phyloP scores from a whole-genome alignment of 2,329 filamentous ascomycete genomes.

The Drechslerella stenobrocha region DNA sequence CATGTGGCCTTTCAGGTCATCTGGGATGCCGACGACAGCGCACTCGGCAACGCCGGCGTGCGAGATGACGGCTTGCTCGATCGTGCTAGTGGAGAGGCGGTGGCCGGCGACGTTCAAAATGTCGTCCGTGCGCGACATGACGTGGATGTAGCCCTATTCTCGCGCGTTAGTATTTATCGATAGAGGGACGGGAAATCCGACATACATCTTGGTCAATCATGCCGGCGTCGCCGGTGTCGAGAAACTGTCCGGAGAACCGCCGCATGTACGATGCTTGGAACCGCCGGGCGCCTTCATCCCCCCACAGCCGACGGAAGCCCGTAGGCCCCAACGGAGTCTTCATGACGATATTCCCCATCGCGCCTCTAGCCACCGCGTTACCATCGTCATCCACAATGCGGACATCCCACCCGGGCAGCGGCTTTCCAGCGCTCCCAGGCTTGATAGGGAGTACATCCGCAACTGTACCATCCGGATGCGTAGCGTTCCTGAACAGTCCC shows the following conservation, averaged over 20 bases:
- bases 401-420: slow-evolving; percentile 90
- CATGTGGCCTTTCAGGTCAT: slow-evolving; percentile 82
- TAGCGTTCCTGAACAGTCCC: slow-evolving; percentile 55
- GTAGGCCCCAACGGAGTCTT: slow-evolving; percentile 80
- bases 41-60: slow-evolving; percentile 80
- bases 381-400: slow-evolving; percentile 80
- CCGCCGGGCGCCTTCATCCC: slow-evolving; percentile 69
- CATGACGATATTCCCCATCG: slow-evolving; percentile 90
- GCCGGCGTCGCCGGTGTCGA: slow-evolving; percentile 90
- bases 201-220: slow-evolving; percentile 72
- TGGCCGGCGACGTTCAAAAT: slow-evolving; percentile 96
- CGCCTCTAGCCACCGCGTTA: slow-evolving; percentile 68
- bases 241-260: slow-evolving; percentile 77
- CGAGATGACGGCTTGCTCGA: slow-evolving; percentile 86
- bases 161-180: neutral
- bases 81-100: slow-evolving; percentile 81
- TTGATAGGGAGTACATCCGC: slow-evolving; percentile 69
- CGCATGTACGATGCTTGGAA: slow-evolving; percentile 85
- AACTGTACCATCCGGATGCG: slow-evolving; percentile 54
- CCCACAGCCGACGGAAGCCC: slow-evolving; percentile 81
- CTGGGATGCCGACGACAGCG: slow-evolving; percentile 82
- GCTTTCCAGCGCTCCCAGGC: slow-evolving; percentile 84
- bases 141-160: slow-evolving; percentile 62
- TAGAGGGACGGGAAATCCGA: neutral
- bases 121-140: slow-evolving; percentile 73